Conservation (phyloP, 2,329 filamentous ascomycete species). For the Colletotrichum endophyticum region DNA sequence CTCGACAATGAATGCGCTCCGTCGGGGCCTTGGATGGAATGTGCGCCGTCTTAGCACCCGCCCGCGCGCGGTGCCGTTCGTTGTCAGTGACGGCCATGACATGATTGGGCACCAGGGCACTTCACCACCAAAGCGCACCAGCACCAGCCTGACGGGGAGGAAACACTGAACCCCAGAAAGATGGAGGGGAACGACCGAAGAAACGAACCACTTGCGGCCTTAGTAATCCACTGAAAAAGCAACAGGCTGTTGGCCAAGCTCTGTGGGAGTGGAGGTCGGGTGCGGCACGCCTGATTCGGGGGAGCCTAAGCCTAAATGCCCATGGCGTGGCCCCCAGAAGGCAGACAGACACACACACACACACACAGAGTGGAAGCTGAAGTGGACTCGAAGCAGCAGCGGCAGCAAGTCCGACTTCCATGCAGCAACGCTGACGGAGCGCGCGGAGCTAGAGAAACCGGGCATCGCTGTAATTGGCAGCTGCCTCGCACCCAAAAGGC, state of each 20-base stretch:
- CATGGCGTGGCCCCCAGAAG: background rate
- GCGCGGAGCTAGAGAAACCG: background rate
- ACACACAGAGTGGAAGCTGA: background rate
- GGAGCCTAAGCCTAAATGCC: background rate
- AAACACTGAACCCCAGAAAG: background rate
- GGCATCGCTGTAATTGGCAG: background rate
- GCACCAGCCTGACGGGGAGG: background rate
- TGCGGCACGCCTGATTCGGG: background rate
- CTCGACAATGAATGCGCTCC: background rate
- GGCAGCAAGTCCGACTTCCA: background rate
- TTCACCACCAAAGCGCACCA: background rate
- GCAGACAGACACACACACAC: background rate
- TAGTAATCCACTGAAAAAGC: background rate
- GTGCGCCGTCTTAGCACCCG: background rate
- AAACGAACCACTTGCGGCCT: background rate
- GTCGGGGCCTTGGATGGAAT: background rate
- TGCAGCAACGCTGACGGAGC: background rate
- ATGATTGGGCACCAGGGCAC: background rate
- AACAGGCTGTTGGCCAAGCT: constrained; percentile 1
- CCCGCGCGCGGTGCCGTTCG: background rate
- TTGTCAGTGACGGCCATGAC: background rate
- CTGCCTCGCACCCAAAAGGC: background rate
- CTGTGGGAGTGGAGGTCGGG: background rate
- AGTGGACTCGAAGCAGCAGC: background rate
- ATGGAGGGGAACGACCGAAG: background rate